Conservation (phyloP, 1,139 yeast genomes). For the Sugiyamaella neomexicana region DNA sequence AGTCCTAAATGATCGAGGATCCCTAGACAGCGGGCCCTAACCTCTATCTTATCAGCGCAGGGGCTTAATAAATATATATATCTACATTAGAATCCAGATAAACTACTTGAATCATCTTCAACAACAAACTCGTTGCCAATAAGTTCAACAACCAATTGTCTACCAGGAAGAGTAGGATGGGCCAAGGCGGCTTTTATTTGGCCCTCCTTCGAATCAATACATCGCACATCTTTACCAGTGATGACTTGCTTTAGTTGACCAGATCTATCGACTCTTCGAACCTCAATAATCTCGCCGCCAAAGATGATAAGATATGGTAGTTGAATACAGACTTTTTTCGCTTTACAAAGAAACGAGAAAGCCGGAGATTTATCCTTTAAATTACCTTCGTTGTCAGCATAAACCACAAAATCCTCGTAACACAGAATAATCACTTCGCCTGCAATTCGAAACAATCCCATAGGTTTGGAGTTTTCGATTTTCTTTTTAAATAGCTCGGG, state of each 20-base stretch:
- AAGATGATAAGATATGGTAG: conserved; percentile 62
- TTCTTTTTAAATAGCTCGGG: conserved; percentile 31
- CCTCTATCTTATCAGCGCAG: conserved; percentile 2
- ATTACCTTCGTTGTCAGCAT: conserved; percentile 65
- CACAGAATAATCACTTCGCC: conserved; percentile 62
- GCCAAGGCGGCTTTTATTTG: conserved; percentile 59
- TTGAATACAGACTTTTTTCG: conserved; percentile 55
- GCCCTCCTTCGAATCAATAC: conserved; percentile 48
- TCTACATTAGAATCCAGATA: conserved; percentile 30
- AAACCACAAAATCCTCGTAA: conserved; percentile 72
- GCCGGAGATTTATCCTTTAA: conserved; percentile 54
- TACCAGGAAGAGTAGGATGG: conserved; percentile 65
- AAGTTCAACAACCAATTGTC: conserved; percentile 54
- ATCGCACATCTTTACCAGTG: conserved; percentile 61
- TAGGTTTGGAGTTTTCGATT: conserved; percentile 46
- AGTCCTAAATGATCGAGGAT: no score
- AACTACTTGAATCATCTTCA: conserved; percentile 36
- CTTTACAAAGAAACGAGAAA: conserved; percentile 63
- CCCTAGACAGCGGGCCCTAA: no score
- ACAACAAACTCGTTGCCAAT: conserved; percentile 38
- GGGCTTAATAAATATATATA: not conserved
- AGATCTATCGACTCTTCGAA: conserved; percentile 50
- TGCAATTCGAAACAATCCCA: conserved; percentile 62
- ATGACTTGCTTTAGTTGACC: conserved; percentile 68
- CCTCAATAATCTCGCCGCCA: conserved; percentile 70